phyloP scores from a whole-genome alignment of 768 basidiomycete genomes.

The Mycena indigotica region DNA sequence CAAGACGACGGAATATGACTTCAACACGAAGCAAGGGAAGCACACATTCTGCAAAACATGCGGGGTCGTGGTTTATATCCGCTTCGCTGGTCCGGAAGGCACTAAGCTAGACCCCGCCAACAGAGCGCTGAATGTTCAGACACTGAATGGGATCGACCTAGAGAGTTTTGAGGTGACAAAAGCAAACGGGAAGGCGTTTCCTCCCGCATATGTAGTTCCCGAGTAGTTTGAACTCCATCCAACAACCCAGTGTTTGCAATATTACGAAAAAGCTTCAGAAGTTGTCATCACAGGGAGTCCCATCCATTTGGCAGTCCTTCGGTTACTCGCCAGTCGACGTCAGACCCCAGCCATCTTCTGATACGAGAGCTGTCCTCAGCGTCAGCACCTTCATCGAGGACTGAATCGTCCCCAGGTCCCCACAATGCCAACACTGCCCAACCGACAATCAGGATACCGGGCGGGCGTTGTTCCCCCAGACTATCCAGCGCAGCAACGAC shows the following conservation, averaged over 20 bases:
- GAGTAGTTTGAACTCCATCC: background rate
- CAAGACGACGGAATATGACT: background rate
- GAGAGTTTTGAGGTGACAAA: background rate
- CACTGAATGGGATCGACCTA: background rate
- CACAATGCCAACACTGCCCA: conserved; percentile 86
- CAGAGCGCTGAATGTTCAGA: background rate
- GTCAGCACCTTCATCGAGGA: conserved; percentile 63
- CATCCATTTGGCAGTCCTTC: conserved; percentile 61
- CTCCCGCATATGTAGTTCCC: background rate
- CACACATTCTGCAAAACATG: conserved; percentile 1
- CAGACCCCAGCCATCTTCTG: conserved; percentile 60
- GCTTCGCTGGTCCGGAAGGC: background rate
- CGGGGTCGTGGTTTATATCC: background rate
- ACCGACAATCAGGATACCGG: conserved; percentile 95
- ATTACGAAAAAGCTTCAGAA: no score
- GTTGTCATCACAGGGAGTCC: conserved; percentile 16
- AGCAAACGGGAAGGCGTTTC: background rate
- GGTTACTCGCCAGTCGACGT: conserved; percentile 57
- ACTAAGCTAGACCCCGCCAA: background rate
- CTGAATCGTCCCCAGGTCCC: conserved; percentile 65
- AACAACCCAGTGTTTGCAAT: no score
- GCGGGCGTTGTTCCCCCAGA: conserved; percentile 85
- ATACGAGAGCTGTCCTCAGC: conserved; percentile 51
- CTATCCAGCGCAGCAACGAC: conserved; percentile 72
- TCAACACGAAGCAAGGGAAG: background rate